Evolutionary conservation across 208 protist genomes (phyloP), one percentile per base, ranked within the genome.

Genomic region (Trypanosoma boissoni): DNA sequence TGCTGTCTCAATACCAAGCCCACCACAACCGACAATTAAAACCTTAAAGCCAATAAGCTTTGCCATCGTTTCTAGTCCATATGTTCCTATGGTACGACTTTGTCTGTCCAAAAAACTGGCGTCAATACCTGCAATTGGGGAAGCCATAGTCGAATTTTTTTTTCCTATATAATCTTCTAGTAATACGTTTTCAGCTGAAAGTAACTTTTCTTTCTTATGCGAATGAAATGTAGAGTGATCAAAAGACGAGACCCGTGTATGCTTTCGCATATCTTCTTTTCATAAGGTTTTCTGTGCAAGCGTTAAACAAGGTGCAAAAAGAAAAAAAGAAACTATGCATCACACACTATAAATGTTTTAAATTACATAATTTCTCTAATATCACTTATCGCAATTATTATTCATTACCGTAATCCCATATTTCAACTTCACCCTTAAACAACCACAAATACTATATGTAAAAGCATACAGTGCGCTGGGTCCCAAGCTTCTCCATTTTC

Each of bases 41-140:
- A 97, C 88, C 55, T 93, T 91, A 51, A 94, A 88, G 24, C 76
- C 78, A 54, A 90, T 88, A 21, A 97, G 78, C 69, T 92, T 95
- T 3, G 80, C 63, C 88, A 95, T 94, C 10, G 94, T 95, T 57
- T 97, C 91, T 21, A 92, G 64, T 27, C 94, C 94, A 61, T 96
- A 92, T 18, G 90, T 93, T 41, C 92, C 95, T 51, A 96, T 89
- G 14, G 95, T 96, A 21, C 94, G 85, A 60, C 84, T 96, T 58
- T 97, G 92, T 68, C 92, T 82, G 69, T 95, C 88, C 54, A 95
- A 75, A 64, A 83, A 95, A 57, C 71, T 84, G 59, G 83, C 80
- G 67, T 95, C 83, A 55, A 92, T 88, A 2, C 68, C 27, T 1
- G 42, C 23, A 43, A 41, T 10, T 32, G 27, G 2, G 43, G 24